These are phyloP conservation scores for Populus alba DNA, from an alignment of 345 rosid species.

Conservation along the genomic window DNA sequence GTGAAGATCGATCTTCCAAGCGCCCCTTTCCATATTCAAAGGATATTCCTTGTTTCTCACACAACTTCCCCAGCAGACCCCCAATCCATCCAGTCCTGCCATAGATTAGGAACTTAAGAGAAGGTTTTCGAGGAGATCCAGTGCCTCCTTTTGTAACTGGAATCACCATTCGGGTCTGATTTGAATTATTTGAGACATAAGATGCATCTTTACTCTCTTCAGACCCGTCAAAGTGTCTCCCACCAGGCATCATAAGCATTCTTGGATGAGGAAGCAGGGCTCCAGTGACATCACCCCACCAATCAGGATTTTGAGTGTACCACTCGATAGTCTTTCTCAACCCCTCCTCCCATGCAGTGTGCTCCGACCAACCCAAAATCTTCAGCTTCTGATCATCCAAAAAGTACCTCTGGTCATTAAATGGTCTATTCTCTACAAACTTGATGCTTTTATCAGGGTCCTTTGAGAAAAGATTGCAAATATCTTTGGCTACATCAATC, in stretches of 20 bases:
- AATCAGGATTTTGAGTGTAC: slow-evolving; percentile 79
- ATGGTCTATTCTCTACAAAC: slow-evolving; percentile 81
- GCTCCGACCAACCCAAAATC: slow-evolving; percentile 77
- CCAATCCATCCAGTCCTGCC: slow-evolving; percentile 86
- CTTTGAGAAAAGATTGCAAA: slow-evolving; percentile 65
- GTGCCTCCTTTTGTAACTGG: slow-evolving; percentile 43
- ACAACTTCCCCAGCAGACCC: slow-evolving; percentile 61
- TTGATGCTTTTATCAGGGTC: slow-evolving; percentile 63
- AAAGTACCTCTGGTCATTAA: slow-evolving; percentile 90
- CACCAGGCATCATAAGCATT: slow-evolving; percentile 70
- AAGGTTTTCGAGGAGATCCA: slow-evolving; percentile 36
- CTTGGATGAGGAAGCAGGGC: slow-evolving; percentile 89
- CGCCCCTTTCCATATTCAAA: slow-evolving; percentile 71
- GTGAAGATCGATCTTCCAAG: slow-evolving; percentile 60
- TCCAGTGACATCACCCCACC: slow-evolving; percentile 97
- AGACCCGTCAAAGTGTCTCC: slow-evolving; percentile 41
- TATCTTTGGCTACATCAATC: slow-evolving; percentile 76
- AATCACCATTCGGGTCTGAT: slow-evolving; percentile 59
- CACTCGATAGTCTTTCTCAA: slow-evolving; percentile 72
- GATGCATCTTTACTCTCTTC: slow-evolving; percentile 35
- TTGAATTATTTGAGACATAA: slow-evolving; percentile 28
- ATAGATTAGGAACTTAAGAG: slow-evolving; percentile 63
- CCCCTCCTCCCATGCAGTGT: slow-evolving; percentile 82
- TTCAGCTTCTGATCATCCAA: slow-evolving; percentile 87
- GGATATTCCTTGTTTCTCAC: slow-evolving; percentile 67